These are phyloP conservation scores for Microbotryum scabiosae DNA, from an alignment of 1,284 basidiomycete species.

Conservation along the genomic window DNA sequence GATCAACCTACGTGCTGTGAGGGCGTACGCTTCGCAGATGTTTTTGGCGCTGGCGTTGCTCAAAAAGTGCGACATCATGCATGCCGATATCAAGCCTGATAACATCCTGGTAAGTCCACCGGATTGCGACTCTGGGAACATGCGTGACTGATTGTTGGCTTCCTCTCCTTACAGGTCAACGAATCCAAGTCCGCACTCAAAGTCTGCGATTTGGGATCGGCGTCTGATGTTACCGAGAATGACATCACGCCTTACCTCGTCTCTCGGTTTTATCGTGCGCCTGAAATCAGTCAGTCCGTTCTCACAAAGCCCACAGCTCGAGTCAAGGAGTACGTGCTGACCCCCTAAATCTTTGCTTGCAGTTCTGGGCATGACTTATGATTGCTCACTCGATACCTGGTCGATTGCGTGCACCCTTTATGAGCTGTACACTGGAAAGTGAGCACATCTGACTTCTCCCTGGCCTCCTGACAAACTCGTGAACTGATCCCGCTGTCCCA, in stretches of 20 bases:
- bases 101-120: conserved; percentile 68
- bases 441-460: neutral
- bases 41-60: conserved; percentile 79
- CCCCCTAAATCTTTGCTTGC: conserved; percentile 6
- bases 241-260: conserved; percentile 98
- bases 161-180: conserved; percentile 57
- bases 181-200: conserved; percentile 90
- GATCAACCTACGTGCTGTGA: conserved; percentile 90
- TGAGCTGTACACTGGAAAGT: conserved; percentile 92
- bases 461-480: neutral
- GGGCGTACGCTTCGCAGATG: conserved; percentile 93
- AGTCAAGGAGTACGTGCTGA: neutral
- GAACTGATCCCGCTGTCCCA: neutral
- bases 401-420: conserved; percentile 96
- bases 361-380: conserved; percentile 94
- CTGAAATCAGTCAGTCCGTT: conserved; percentile 79
- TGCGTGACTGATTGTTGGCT: neutral
- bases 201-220: conserved; percentile 92
- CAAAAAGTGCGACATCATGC: conserved; percentile 84
- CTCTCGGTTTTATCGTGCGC: conserved; percentile 94
- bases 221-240: conserved; percentile 84
- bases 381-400: conserved; percentile 91
- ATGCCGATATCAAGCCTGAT: conserved; percentile 96
- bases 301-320: neutral
- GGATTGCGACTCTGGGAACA: neutral